phyloP scores from a whole-genome alignment of 1,139 yeast genomes.

The Diutina siamensis region DNA sequence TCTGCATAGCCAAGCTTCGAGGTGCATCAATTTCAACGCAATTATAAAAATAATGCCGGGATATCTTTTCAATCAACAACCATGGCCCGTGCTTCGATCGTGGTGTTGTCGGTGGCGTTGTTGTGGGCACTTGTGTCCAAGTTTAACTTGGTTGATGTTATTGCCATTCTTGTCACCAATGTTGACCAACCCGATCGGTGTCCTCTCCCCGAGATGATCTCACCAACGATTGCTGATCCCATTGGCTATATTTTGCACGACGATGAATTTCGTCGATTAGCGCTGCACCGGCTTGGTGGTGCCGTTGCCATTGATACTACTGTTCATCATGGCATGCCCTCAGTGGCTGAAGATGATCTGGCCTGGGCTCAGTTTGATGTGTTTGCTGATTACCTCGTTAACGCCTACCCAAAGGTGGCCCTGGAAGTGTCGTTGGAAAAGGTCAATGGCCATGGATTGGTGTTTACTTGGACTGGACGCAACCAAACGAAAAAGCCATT shows the following conservation, averaged over 20 bases:
- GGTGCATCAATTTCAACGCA: too few relatives aligned
- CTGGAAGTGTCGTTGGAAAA: slow-evolving; percentile 8
- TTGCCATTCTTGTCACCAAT: not conserved
- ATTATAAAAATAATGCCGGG: too few relatives aligned
- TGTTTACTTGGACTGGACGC: not conserved
- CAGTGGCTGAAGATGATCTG: slow-evolving; percentile 33
- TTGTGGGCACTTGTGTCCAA: too few relatives aligned
- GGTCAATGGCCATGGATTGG: slow-evolving; percentile 5
- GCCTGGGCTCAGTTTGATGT: slow-evolving; percentile 17
- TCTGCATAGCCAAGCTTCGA: too few relatives aligned
- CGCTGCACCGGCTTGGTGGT: not conserved
- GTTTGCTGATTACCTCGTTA: slow-evolving; percentile 10
- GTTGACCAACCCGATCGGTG: not conserved
- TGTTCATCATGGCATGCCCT: not conserved
- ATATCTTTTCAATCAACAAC: too few relatives aligned
- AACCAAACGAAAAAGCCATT: not conserved
- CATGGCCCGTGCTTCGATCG: not conserved
- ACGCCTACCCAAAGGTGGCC: slow-evolving; percentile 10
- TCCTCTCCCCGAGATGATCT: not conserved
- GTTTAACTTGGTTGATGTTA: not conserved
- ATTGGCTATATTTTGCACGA: not conserved
- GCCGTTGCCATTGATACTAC: slow-evolving; percentile 1
- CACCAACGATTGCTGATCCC: not conserved
- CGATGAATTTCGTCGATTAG: not conserved
- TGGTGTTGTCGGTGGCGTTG: not conserved